These are phyloP conservation scores for Syncephalastrum racemosum DNA, from an alignment of 371 early-diverging fungal species.

Conservation along the genomic window DNA sequence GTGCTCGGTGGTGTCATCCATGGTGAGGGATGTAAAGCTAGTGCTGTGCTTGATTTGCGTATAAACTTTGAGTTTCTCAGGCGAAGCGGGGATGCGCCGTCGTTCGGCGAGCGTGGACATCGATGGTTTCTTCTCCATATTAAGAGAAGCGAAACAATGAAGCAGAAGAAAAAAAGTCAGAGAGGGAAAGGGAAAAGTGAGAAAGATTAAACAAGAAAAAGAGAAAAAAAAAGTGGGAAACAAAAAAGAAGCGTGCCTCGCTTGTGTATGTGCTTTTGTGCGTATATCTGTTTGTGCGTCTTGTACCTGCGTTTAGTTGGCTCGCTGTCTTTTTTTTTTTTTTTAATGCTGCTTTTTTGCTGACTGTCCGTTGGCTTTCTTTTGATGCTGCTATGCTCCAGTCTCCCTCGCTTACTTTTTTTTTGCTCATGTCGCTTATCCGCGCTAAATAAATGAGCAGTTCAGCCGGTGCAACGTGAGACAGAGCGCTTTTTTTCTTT, in stretches of 20 bases:
- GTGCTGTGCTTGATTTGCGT: conserved; percentile 10
- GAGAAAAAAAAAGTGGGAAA: conserved; percentile 4
- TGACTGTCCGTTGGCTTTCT: too few relatives aligned
- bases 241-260: conserved; percentile 1
- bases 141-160: conserved; percentile 2
- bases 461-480: too few relatives aligned
- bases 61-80: conserved; percentile 25
- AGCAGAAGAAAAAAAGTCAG: background rate
- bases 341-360: too few relatives aligned
- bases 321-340: too few relatives aligned
- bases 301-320: too few relatives aligned
- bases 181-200: conserved; percentile 1
- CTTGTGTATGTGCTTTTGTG: too few relatives aligned
- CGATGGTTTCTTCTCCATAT: conserved; percentile 4
- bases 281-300: too few relatives aligned
- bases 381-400: too few relatives aligned
- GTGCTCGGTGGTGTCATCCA: conserved; percentile 15
- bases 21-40: conserved; percentile 5
- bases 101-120: conserved; percentile 25
- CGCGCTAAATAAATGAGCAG: too few relatives aligned
- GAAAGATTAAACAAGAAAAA: background rate
- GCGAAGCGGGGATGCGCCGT: conserved; percentile 21
- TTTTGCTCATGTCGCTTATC: too few relatives aligned
- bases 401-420: too few relatives aligned
- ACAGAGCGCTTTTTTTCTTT: too few relatives aligned